Percentiles rank a stretch among this genome's conserved stretches.
phyloP scores from a whole-genome alignment of 2,329 filamentous ascomycete species.

The Monosporascus sp. region DNA sequence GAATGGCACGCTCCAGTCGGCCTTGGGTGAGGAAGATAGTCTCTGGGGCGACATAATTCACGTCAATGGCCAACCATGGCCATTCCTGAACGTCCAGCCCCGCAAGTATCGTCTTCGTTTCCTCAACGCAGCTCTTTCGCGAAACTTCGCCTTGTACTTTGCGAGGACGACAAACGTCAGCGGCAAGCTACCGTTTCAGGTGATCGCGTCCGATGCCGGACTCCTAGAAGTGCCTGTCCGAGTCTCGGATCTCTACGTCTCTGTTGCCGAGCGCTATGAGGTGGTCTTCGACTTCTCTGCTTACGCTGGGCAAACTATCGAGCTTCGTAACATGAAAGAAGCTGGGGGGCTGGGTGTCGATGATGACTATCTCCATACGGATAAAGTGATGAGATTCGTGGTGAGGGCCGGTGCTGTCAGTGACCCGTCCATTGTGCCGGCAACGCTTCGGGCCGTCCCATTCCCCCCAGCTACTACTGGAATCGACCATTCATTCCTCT shows the following conservation, averaged over 20 bases:
- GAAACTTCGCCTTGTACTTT: slow-evolving; percentile 45
- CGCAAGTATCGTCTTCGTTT: slow-evolving; percentile 55
- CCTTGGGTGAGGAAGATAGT: slow-evolving; percentile 37
- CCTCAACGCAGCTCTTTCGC: slow-evolving; percentile 43
- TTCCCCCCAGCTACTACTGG: slow-evolving; percentile 30
- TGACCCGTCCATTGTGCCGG: slow-evolving; percentile 32
- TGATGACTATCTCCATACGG: slow-evolving; percentile 45
- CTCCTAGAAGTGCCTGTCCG: slow-evolving; percentile 41
- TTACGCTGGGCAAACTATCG: slow-evolving; percentile 43
- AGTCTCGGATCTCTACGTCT: slow-evolving; percentile 36
- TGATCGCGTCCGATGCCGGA: slow-evolving; percentile 51
- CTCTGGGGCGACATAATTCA: slow-evolving; percentile 54
- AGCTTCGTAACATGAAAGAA: slow-evolving; percentile 26
- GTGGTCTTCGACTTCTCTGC: slow-evolving; percentile 50
- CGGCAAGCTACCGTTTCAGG: slow-evolving; percentile 39
- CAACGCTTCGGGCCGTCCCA: slow-evolving; percentile 30
- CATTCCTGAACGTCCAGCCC: slow-evolving; percentile 52
- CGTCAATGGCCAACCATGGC: slow-evolving; percentile 56
- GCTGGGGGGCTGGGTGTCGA: slow-evolving; percentile 35
- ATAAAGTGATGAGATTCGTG: slow-evolving; percentile 48
- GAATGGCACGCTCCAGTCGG: slow-evolving; percentile 44
- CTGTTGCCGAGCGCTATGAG: slow-evolving; percentile 55
- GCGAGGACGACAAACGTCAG: slow-evolving; percentile 24
- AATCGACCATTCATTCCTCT: slow-evolving; percentile 40
- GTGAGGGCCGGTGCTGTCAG: slow-evolving; percentile 33